A percentile compares a stretch with the other conserved stretches of the same genome.
phyloP scores from a whole-genome alignment of 768 basidiomycete species.

The Tremella mesenterica region DNA sequence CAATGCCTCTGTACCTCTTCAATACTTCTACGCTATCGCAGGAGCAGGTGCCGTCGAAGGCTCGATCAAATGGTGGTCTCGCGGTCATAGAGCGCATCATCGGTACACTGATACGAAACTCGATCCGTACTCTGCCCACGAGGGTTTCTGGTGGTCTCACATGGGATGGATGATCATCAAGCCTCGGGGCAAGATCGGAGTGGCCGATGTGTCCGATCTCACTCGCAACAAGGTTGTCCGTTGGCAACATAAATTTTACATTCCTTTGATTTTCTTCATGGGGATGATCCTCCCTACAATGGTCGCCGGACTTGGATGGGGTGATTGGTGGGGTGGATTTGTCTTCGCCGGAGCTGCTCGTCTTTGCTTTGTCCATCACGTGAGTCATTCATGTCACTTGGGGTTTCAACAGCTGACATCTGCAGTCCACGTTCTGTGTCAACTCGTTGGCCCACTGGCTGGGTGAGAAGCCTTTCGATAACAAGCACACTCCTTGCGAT shows the following conservation, averaged over 20 bases:
- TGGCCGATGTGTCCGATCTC: constrained; percentile 80
- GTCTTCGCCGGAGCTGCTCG: constrained; percentile 73
- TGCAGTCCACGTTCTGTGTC: constrained; percentile 77
- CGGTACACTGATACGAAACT: constrained; percentile 95
- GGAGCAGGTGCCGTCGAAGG: constrained; percentile 93
- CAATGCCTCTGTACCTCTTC: constrained; percentile 76
- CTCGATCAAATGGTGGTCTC: constrained; percentile 97
- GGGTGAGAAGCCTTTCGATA: constrained; percentile 83
- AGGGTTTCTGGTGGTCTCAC: constrained; percentile 77
- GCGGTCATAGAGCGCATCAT: constrained; percentile 95
- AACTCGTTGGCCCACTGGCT: constrained; percentile 97
- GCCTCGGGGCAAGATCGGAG: constrained; percentile 78
- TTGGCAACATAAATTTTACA: constrained; percentile 82
- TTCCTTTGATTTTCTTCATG: constrained; percentile 61
- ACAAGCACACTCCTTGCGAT: constrained; percentile 87
- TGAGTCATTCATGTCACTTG: constrained; percentile 46
- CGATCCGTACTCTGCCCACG: constrained; percentile 88
- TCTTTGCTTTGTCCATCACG: constrained; percentile 79
- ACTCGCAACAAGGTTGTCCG: constrained; percentile 66
- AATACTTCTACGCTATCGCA: constrained; percentile 71
- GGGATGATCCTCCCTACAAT: constrained; percentile 65
- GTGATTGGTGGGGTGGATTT: constrained; percentile 76
- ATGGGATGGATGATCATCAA: constrained; percentile 80
- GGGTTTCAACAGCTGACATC: background rate
- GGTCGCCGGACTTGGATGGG: constrained; percentile 73